Evolutionary conservation across 108 stramenopile species (phyloP).

Genomic region (Cyclotella atomus): DNA sequence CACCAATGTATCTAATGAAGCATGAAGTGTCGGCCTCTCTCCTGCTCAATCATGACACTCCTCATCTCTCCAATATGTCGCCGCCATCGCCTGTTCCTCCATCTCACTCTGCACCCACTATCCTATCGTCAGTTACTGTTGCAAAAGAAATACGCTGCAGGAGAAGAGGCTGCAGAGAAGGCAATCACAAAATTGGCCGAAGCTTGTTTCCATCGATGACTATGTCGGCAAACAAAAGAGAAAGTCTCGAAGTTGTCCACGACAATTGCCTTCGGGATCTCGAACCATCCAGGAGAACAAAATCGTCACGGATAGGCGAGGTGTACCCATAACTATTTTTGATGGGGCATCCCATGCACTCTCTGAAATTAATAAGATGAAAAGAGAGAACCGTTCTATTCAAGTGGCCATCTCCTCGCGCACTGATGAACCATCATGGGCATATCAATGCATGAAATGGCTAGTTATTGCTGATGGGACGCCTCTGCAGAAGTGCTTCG

Average conservation of each 20-base stretch:
- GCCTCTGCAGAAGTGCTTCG: conserved; percentile 57
- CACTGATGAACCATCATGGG: conserved; percentile 82
- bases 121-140: too few relatives aligned
- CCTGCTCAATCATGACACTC: too few relatives aligned
- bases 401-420: conserved; percentile 76
- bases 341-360: conserved; percentile 56
- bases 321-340: conserved; percentile 37
- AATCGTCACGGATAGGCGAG: conserved; percentile 36
- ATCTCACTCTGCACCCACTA: too few relatives aligned
- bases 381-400: conserved; percentile 10
- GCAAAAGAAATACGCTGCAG: too few relatives aligned
- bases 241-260: conserved; percentile 11
- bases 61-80: too few relatives aligned
- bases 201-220: conserved; percentile 20
- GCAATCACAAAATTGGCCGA: too few relatives aligned
- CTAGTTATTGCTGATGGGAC: conserved; percentile 56
- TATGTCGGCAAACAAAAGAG: conserved; percentile 32
- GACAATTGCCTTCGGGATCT: conserved; percentile 18
- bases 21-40: too few relatives aligned
- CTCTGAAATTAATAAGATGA: conserved; percentile 60
- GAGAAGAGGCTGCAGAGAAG: too few relatives aligned
- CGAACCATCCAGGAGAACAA: conserved; percentile 27
- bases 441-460: conserved; percentile 66
- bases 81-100: too few relatives aligned
- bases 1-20: too few relatives aligned